Evolutionary conservation across 345 rosid genomes (phyloP).

Genomic region (Microthlaspi erraticum): DNA sequence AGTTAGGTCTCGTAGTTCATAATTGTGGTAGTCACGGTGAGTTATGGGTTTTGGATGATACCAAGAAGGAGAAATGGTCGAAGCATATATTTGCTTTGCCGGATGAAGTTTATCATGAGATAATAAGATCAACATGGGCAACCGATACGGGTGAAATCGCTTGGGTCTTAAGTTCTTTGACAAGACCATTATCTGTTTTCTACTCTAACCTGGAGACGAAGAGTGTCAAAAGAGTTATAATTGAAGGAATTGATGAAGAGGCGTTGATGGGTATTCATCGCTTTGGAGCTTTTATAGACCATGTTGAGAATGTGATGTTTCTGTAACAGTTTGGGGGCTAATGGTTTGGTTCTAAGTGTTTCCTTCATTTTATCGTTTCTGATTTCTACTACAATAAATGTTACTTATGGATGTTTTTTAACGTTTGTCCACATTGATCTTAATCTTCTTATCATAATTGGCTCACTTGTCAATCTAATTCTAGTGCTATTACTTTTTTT

Average conservation of each 20-base stretch:
- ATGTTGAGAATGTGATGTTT: slow-evolving; percentile 30
- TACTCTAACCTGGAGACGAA: slow-evolving; percentile 2
- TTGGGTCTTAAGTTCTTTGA: not conserved
- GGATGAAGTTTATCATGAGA: not conserved
- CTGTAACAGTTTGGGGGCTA: not conserved
- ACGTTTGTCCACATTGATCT: not conserved
- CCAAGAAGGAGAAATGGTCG: not conserved
- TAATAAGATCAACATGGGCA: not conserved
- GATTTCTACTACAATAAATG: not conserved
- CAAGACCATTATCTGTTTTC: not conserved
- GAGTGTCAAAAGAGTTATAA: slow-evolving; percentile 1
- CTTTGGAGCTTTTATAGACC: not conserved
- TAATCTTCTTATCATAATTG: not conserved
- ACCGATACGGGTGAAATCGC: slow-evolving; percentile 11
- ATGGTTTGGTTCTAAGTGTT: not conserved
- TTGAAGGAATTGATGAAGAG: slow-evolving; percentile 1
- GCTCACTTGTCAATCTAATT: not conserved
- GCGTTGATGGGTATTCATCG: not conserved
- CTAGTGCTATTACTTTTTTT: not conserved
- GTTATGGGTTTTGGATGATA: slow-evolving; percentile 13
- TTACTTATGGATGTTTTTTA: not conserved
- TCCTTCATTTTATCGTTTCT: not conserved
- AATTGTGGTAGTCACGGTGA: no score
- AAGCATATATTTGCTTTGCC: not conserved
- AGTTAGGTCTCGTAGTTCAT: not conserved